Conservation (phyloP, 345 rosid species). For the Rhodamnia rubescens region DNA sequence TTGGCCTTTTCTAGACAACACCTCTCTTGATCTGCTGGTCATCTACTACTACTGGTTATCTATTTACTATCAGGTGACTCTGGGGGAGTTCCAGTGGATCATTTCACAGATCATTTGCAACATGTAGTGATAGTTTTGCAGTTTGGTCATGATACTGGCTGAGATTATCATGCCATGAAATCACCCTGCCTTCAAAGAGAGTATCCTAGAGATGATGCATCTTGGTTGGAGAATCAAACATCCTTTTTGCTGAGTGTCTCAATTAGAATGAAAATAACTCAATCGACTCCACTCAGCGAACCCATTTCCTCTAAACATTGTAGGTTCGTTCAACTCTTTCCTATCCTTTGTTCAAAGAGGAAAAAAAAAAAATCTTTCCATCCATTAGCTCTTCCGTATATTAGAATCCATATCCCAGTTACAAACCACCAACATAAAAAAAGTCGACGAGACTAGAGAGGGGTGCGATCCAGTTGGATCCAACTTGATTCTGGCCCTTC, state of each 20-base stretch:
- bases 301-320: too few species aligned
- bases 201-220: background rate
- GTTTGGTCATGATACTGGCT: background rate
- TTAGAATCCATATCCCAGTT: background rate
- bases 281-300: too few species aligned
- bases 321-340: too few species aligned
- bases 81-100: background rate
- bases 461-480: background rate
- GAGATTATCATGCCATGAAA: background rate
- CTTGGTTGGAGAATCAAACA: background rate
- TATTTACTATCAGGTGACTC: background rate
- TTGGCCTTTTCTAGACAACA: background rate
- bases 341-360: too few species aligned
- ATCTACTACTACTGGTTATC: background rate
- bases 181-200: background rate
- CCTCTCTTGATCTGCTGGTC: background rate
- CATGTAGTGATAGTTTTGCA: background rate
- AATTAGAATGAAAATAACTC: too few species aligned
- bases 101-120: background rate
- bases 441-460: background rate
- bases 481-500: background rate
- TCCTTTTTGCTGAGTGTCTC: too few species aligned
- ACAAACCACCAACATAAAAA: background rate
- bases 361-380: background rate
- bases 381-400: background rate